Base-by-base conservation (phyloP, 2,329 filamentous ascomycete genomes). In the Cytospora piceae region DNA sequence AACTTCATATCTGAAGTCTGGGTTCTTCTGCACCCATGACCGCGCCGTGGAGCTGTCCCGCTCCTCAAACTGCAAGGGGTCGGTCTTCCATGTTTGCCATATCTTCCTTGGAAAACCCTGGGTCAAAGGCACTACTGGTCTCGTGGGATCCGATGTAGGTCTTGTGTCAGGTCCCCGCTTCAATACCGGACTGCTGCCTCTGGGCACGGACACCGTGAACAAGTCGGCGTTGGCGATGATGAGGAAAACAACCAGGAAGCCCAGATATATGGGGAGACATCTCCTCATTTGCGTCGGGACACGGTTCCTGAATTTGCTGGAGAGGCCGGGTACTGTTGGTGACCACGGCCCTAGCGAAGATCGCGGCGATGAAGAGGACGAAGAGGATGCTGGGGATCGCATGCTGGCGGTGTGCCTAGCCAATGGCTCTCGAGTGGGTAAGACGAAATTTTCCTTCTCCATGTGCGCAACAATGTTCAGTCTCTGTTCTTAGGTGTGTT, bases 81-180 rank as follows among this genome's bases (percentile, higher is more conserved):
- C 84, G 32, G 89, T 84, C 74, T 91, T 92, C 90, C 90, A 92
- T 0, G 87, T 89, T 75, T 92, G 90, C 90, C 89, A 92, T 70
- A 92, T 90, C 76, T 92, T 92, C 63, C 82, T 82, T 7, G 83
- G 90, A 71, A 87, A 92, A 12, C 64, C 64, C 4, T 61, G 58
- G 8, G 22, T 37, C 9, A 51, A 34, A 4, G 62, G 46, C 14
- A 52, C 17, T 70, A 62, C 73, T 60, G 66, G 68, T 67, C 53
- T 67, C 69, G 64, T 34, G 0, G 71, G 39, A 27, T 14, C 27
- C 22, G 63, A 52, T 34, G 22, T 58, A 17, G 60, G 39, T 17
- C 24, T 74, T 32, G 71, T 69, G 22, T 66, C 61, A 11, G 60
- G 11, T 31, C 66, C 69, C 70, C 74, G 70, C 69, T 73, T 64